These are phyloP conservation scores for Vanderwaltozyma tropicalis DNA, from an alignment of 805 yeast species.

Conservation along the genomic window DNA sequence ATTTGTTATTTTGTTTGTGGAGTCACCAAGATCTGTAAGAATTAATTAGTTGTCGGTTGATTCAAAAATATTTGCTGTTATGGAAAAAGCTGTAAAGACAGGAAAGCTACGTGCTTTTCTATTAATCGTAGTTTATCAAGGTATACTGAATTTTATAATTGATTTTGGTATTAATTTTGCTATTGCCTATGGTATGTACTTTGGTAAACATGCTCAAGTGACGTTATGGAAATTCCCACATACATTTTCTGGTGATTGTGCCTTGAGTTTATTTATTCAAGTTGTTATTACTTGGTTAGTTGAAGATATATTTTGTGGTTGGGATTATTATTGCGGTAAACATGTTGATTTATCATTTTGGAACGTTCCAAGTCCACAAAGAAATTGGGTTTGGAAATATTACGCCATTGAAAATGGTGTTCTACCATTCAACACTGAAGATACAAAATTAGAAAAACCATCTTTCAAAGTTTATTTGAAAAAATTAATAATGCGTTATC, in stretches of 20 bases:
- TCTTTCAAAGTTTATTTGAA: neutral
- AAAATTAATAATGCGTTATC: constrained; percentile 4
- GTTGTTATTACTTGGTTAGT: constrained; percentile 15
- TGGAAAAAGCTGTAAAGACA: neutral
- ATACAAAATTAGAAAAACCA: neutral
- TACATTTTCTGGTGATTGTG: constrained; percentile 21
- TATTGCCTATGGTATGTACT: constrained; percentile 20
- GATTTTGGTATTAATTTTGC: constrained; percentile 21
- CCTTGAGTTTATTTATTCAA: constrained; percentile 14
- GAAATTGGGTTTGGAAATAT: neutral
- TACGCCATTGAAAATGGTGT: constrained; percentile 1
- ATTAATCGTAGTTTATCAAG: constrained; percentile 8
- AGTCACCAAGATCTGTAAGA: no score
- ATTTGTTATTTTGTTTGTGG: no score
- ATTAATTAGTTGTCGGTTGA: no score
- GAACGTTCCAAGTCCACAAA: neutral
- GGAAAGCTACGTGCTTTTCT: neutral
- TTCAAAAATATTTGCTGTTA: no score
- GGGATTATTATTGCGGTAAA: constrained; percentile 9
- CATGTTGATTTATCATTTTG: neutral
- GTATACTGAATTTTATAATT: constrained; percentile 13
- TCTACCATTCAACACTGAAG: neutral
- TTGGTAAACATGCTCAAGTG: constrained; percentile 4
- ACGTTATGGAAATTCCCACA: constrained; percentile 22
- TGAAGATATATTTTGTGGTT: constrained; percentile 16